These are phyloP conservation scores for Penicillium sp. DNA, from an alignment of 2,329 filamentous ascomycete genomes.

Conservation along the genomic window DNA sequence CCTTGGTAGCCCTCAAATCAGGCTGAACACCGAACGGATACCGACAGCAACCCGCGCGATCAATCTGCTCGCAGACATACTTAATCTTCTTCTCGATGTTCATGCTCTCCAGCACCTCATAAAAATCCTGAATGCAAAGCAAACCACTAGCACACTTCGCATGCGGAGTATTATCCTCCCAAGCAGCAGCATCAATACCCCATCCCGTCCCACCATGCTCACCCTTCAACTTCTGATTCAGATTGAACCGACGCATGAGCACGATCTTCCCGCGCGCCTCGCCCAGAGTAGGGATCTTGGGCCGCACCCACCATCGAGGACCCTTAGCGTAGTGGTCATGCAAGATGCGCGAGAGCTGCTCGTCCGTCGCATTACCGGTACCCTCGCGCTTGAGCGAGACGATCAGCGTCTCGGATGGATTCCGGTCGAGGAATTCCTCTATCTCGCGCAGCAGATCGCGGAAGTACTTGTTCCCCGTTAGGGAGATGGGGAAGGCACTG, in stretches of 20 bases:
- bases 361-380: conserved; percentile 72
- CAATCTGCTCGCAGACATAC: conserved; percentile 69
- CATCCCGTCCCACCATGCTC: conserved; percentile 51
- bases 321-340: conserved; percentile 64
- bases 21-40: conserved; percentile 38
- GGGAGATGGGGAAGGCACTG: conserved; percentile 79
- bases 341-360: conserved; percentile 71
- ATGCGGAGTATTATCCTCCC: conserved; percentile 87
- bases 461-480: conserved; percentile 78
- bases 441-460: conserved; percentile 66
- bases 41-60: conserved; percentile 59
- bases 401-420: conserved; percentile 78
- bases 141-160: conserved; percentile 65
- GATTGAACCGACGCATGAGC: conserved; percentile 72
- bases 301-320: conserved; percentile 72
- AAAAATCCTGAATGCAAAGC: conserved; percentile 90
- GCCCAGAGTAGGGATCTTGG: conserved; percentile 71
- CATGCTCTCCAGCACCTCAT: conserved; percentile 71
- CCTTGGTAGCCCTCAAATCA: conserved; percentile 44
- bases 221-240: conserved; percentile 50
- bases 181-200: conserved; percentile 60
- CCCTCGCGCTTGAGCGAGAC: conserved; percentile 91
- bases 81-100: conserved; percentile 78
- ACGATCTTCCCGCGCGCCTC: conserved; percentile 78
- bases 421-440: conserved; percentile 69